Evolutionary conservation across 495 filamentous ascomycete genomes (phyloP).

Genomic region (Pseudevernia furfuracea): DNA sequence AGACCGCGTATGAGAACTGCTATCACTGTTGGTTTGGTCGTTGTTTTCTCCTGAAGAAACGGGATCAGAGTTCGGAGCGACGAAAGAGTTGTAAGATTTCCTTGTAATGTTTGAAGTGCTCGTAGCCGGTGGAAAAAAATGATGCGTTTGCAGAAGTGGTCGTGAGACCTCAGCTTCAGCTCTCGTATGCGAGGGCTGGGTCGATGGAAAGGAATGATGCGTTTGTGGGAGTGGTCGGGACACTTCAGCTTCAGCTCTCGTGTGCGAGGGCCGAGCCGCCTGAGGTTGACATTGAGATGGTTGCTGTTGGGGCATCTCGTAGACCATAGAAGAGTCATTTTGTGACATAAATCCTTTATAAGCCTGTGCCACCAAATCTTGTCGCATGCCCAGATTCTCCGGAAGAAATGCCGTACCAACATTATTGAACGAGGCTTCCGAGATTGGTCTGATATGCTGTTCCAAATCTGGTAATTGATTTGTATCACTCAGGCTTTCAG

Average conservation of each 20-base stretch:
- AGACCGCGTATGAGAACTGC: neutral
- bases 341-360: neutral
- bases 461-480: conserved; percentile 1
- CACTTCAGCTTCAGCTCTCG: too few relatives aligned
- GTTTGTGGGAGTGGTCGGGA: neutral
- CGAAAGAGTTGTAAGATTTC: conserved; percentile 1
- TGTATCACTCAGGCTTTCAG: conserved; percentile 1
- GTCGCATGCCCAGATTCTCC: conserved; percentile 1
- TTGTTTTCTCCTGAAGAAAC: neutral
- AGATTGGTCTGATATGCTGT: conserved; percentile 3
- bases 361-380: conserved; percentile 5
- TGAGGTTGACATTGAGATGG: neutral
- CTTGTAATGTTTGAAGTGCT: neutral
- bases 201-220: neutral
- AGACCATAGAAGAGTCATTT: conserved; percentile 3
- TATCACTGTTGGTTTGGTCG: conserved; percentile 1
- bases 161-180: too few relatives aligned
- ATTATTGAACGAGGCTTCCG: conserved; percentile 9
- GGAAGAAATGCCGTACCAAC: neutral
- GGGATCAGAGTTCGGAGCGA: neutral
- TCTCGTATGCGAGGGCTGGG: too few relatives aligned
- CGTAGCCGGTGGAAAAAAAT: neutral
- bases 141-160: neutral
- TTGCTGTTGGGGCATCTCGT: neutral
- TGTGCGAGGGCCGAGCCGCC: neutral